These are phyloP conservation scores for Boeremia lycopersici DNA, from an alignment of 2,329 filamentous ascomycete genomes.

Conservation along the genomic window DNA sequence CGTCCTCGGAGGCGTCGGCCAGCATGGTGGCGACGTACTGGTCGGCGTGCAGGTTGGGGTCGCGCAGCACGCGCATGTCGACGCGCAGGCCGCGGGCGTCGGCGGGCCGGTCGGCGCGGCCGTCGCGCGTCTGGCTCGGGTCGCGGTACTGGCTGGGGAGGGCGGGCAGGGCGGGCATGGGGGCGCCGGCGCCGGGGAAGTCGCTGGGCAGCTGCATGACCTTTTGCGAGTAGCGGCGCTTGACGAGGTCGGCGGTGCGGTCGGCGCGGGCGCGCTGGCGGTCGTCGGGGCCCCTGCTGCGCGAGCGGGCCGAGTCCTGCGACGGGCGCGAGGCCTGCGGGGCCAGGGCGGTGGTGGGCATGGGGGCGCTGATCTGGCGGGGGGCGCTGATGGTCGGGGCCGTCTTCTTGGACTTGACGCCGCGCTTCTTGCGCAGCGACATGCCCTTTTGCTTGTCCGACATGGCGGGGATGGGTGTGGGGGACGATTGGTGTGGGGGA, in stretches of 20 bases:
- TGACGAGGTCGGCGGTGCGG: slow-evolving; percentile 81
- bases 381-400: slow-evolving; percentile 56
- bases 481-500: too few relatives aligned
- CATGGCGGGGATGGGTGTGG: slow-evolving; percentile 35
- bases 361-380: slow-evolving; percentile 59
- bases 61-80: slow-evolving; percentile 77
- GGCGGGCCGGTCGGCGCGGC: slow-evolving; percentile 54
- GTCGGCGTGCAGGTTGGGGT: slow-evolving; percentile 79
- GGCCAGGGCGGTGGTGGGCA: slow-evolving; percentile 38
- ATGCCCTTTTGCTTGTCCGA: slow-evolving; percentile 61
- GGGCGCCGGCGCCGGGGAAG: slow-evolving; percentile 67
- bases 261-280: slow-evolving; percentile 51
- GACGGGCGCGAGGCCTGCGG: slow-evolving; percentile 35
- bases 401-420: slow-evolving; percentile 61
- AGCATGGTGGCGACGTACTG: slow-evolving; percentile 77
- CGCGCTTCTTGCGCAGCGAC: slow-evolving; percentile 68
- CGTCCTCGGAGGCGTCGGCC: slow-evolving; percentile 83
- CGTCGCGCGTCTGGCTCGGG: slow-evolving; percentile 52
- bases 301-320: slow-evolving; percentile 46
- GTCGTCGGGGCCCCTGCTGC: slow-evolving; percentile 28
- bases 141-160: slow-evolving; percentile 65
- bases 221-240: slow-evolving; percentile 90
- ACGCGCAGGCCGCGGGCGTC: slow-evolving; percentile 67
- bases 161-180: slow-evolving; percentile 67
- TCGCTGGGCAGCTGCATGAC: slow-evolving; percentile 79